Conservation (phyloP, 1,139 yeast genomes). For the Taphrina communis region DNA sequence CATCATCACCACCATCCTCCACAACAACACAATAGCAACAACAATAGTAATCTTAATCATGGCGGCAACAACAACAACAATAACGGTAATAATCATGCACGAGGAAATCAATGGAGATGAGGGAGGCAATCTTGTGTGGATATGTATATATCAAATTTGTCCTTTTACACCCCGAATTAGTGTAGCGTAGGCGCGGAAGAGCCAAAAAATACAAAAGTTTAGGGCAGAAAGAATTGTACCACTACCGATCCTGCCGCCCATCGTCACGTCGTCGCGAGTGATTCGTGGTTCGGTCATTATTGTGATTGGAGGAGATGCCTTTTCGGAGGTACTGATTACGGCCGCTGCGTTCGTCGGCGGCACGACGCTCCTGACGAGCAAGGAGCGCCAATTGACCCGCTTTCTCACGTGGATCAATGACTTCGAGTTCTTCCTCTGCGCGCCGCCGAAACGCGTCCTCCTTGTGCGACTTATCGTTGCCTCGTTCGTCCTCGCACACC, state of each 20-base stretch:
- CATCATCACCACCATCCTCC: background rate
- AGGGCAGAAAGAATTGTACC: too few species aligned
- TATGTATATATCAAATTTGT: background rate
- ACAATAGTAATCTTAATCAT: background rate
- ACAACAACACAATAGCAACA: background rate
- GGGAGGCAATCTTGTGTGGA: background rate
- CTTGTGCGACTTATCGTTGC: constrained; percentile 39
- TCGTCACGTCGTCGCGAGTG: background rate
- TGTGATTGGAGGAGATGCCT: background rate
- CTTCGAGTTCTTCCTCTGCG: constrained; percentile 38
- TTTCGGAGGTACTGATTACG: constrained; percentile 19
- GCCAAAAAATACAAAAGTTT: too few species aligned
- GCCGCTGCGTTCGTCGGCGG: constrained; percentile 19
- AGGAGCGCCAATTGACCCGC: constrained; percentile 24
- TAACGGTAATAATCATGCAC: constrained; percentile 6
- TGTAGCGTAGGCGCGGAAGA: background rate
- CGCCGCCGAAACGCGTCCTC: constrained; percentile 39
- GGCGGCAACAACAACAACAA: constrained; percentile 13
- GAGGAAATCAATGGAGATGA: constrained; percentile 8
- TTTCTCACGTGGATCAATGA: constrained; percentile 44
- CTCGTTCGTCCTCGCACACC: constrained; percentile 44
- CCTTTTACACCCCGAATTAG: background rate
- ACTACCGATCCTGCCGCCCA: background rate
- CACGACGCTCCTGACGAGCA: constrained; percentile 9
- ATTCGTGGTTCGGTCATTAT: too few species aligned